Conservation (phyloP, 768 basidiomycete genomes). For the Rhizopogon sp. region DNA sequence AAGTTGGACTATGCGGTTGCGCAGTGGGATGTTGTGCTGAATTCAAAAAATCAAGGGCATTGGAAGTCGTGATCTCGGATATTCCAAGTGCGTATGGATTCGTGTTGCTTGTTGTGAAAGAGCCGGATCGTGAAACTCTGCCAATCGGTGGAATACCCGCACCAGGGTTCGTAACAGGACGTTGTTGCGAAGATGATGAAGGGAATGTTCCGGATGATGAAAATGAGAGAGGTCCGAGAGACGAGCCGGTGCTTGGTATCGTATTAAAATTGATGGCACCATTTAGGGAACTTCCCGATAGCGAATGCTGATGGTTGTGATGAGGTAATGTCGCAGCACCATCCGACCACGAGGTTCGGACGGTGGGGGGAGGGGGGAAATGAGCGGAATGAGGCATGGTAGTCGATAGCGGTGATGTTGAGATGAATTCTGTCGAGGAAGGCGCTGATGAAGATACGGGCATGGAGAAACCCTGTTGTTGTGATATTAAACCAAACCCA, state of each 20-base stretch:
- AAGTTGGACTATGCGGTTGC: conserved; percentile 21
- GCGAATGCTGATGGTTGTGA: conserved; percentile 27
- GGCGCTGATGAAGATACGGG: conserved; percentile 14
- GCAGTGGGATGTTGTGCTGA: conserved; percentile 12
- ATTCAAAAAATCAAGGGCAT: conserved; percentile 26
- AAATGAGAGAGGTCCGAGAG: conserved; percentile 24
- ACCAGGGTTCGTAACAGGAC: conserved; percentile 13
- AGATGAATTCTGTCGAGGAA: conserved; percentile 16
- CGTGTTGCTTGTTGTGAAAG: conserved; percentile 42
- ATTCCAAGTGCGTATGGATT: conserved; percentile 35
- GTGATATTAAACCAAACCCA: conserved; percentile 18
- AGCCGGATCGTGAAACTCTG: conserved; percentile 54
- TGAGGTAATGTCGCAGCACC: conserved; percentile 19
- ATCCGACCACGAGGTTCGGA: conserved; percentile 26
- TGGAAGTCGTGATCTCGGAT: conserved; percentile 20
- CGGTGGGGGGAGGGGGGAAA: conserved; percentile 18
- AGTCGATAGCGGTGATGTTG: conserved; percentile 16
- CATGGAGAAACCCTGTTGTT: conserved; percentile 15
- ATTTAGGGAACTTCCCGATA: conserved; percentile 26
- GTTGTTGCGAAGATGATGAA: conserved; percentile 21
- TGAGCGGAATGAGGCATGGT: conserved; percentile 16
- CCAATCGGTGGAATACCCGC: conserved; percentile 36
- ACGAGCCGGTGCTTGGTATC: conserved; percentile 27
- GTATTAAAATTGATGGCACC: conserved; percentile 23
- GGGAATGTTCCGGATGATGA: conserved; percentile 27